Evolutionary conservation across 73 alveolate genomes (phyloP), one percentile per base, ranked within the genome.

Genomic region (Paramecium tetraurelia): DNA sequence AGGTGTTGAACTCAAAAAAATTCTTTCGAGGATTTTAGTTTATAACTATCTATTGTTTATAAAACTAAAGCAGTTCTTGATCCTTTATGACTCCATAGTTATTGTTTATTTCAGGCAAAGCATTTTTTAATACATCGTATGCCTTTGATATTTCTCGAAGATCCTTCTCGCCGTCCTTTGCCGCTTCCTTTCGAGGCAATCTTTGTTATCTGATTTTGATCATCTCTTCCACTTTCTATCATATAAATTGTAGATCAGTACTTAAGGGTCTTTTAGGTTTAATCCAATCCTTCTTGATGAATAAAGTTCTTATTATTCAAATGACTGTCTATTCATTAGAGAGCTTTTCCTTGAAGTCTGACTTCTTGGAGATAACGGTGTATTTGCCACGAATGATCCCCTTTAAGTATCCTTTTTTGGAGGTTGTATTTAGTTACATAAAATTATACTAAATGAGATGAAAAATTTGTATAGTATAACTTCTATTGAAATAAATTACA

Each of bases 1-100:
- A 80, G 2, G 90, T 80, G 31, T 80, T 80, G 90, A 80, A 80
- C 44, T 80, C 90, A 35, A 80, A 80, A 46, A 80, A 80, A 27
- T 80, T 80, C 12, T 80, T 80, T 31, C 46, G n/a, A 10, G 90
- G 90, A 80, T 80, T 41, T 38, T 35, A 35, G 58, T 35, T 38
- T 21, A 38, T 7, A 5, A 38, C 58, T 12, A 75, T 75, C 59
- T 38, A 38, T 10, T 14, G 38, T 36, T 75, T 75, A 41, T 75
- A 75, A 38, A 38, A 38, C 21, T 16, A 20, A 14, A 75, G 59
- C 14, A 41, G 38, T 41, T 75, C 87, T 75, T 75, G 18, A 35
- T 75, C 87, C 69, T 75, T 63, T 63, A 33, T 63, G 4, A 31
- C 41, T 3, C 50, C 46, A 33, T 63, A 31, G n/a, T 63, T 63